Conservation (phyloP, 1,284 basidiomycete species). For the Ustilago lituana region DNA sequence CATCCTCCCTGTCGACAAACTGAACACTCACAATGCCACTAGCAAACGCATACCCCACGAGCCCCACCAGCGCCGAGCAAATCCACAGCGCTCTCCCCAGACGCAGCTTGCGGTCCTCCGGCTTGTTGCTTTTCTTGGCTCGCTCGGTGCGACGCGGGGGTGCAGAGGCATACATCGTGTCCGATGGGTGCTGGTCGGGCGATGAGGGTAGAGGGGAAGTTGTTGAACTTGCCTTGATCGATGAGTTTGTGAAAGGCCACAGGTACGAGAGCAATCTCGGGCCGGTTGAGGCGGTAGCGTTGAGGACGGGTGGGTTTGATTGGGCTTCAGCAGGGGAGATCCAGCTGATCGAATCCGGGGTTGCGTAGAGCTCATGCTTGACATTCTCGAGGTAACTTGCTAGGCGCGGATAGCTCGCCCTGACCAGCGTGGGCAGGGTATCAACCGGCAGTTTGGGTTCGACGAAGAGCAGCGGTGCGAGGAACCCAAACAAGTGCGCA, state of each 20-base stretch:
- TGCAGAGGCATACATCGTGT: slow-evolving; percentile 1
- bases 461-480: slow-evolving; percentile 45
- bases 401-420: slow-evolving; percentile 28
- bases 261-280: slow-evolving; percentile 11
- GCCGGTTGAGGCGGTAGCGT: background rate
- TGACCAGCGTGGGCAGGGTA: slow-evolving; percentile 28
- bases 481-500: slow-evolving; percentile 45
- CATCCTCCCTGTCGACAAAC: slow-evolving; percentile 24
- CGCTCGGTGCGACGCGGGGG: background rate
- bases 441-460: slow-evolving; percentile 29
- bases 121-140: too few species aligned
- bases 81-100: slow-evolving; percentile 52
- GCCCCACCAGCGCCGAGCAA: slow-evolving; percentile 49
- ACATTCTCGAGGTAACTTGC: slow-evolving; percentile 19
- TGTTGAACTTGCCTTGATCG: slow-evolving; percentile 41
- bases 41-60: slow-evolving; percentile 53
- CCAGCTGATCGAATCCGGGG: slow-evolving; percentile 1
- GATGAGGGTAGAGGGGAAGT: background rate
- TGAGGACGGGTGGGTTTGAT: slow-evolving; percentile 1
- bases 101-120: slow-evolving; percentile 33
- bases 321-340: slow-evolving; percentile 7
- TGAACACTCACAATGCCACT: slow-evolving; percentile 59
- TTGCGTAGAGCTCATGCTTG: slow-evolving; percentile 27
- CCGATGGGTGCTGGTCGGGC: background rate
- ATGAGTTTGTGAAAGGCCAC: slow-evolving; percentile 29